Evolutionary conservation across 169 alveolate species (phyloP), one percentile per base, ranked within the genome.

Genomic region (Theileria orientalis): DNA sequence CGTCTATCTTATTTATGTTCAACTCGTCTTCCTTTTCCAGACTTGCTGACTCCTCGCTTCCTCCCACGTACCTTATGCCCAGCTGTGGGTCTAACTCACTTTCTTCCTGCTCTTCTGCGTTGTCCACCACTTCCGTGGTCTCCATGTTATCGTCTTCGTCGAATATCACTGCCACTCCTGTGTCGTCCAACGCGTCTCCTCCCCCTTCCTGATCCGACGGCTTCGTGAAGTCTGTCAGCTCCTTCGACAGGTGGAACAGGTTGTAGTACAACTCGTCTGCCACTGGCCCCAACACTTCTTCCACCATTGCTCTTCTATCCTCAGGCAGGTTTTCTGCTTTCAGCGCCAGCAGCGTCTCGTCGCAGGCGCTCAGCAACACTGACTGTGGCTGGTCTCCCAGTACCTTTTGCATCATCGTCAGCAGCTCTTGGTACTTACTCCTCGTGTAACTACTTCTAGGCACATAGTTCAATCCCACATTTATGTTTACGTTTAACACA

Each of bases 351-450:
- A 97, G 78, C 16, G 96, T 90, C 60, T 97, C 99, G 69, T 96
- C 97, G 47, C 96, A 95, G 3, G 97, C 98, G 63, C 95, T 96
- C 62, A 87, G 92, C 32, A 96, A 83, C 32, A 94, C 96, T 40
- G 95, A 97, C 27, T 90, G 87, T 0, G 98, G 93, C 85, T 93
- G 96, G 61, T 96, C 99, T 23, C 96, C 97, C 60, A 97, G 80
- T 49, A 91, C 76, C 80, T 84, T 85, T 83, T 95, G 91, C 16
- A 96, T 89, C 8, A 83, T 69, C 23, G 90, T 83, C 54, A 97
- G 87, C 69, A 97, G 73, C 85, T 92, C 94, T 44, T 95, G 96
- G 84, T 95, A 96, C 54, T 91, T 91, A 61, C 73, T 79, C 75
- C 95, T 85, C 16, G 99, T 96, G 59, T 91, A 94, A 47, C 88